Base-by-base conservation (phyloP, 106 monocot species). In the Phalaenopsis equestris region DNA sequence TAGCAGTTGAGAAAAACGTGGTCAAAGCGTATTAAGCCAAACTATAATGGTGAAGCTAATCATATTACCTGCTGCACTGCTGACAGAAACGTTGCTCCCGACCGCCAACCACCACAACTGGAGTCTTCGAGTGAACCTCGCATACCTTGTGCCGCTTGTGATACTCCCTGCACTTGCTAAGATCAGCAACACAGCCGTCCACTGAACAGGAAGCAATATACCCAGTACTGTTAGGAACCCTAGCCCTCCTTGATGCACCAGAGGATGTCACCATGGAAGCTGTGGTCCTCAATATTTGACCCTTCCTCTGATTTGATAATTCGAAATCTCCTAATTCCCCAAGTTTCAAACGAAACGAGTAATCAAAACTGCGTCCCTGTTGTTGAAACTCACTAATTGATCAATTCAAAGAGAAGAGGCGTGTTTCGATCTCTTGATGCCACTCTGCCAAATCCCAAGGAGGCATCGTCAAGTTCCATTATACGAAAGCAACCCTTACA, bases 81-180 rank as follows among this genome's bases (percentile, higher is more conserved):
- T 93, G 93, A 80, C 93, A 93, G 83, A 93, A 93, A 30, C 93
- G 80, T 82, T 88, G 88, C 80, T 93, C 88, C 39, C 77, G 83
- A 4, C 93, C 88, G 15, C 84, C 82, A 18, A 93, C 85, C 73
- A 88, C 55, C 73, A 93, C 93, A 4, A 88, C 56, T 12, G 90
- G 86, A n/a, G 93, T 90, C 86, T 93, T 93, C 11, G 90, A 88
- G 58, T 93, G 93, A 67, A 52, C 83, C 78, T 93, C 93, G 49
- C 93, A 93, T 6, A 93, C 93, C 85, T 93, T 93, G 67, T 93
- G 93, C 65, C 93, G 82, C 42, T 88, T 75, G 49, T 93, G 90
- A 72, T 93, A 93, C 48, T 90, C 93, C 45, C 90, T 86, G 78
- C 88, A 93, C 75, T 85, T 88, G 73, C 86, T 90, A 74, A 93